Evolutionary conservation across 345 rosid species (phyloP), one percentile per base, ranked within the genome.

Genomic region (Geranium brycei): DNA sequence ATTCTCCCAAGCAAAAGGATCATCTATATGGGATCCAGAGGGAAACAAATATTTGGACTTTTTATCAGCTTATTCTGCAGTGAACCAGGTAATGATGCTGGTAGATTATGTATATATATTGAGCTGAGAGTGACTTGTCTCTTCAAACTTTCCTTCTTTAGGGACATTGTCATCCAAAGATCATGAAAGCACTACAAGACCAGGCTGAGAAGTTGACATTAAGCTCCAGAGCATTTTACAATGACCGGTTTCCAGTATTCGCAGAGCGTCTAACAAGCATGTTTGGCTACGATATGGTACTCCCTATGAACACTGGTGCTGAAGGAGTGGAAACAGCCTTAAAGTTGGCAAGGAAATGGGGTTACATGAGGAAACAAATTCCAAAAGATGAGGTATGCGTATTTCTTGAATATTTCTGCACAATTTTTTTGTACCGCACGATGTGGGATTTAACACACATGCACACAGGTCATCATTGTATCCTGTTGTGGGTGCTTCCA

Each of bases 401-500:
- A 3, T 68, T 31, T 31, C 13, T 47, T 47, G 59, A 51, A 57
- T 71, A 23, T 23, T 23, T 23, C 28, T 23, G 28, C 28, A 23
- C 28, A 23, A 23, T 23, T 23, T 23, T 23, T 23, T 23, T 2
- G 28, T 0, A 23, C 1, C 28, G 28, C 28, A 23, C 28, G 28
- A 23, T 23, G 28, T 23, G 28, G 28, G 28, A 23, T 23, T 23
- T 23, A 23, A 23, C 28, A 23, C 28, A 23, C 56, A 10, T n/a
- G n/a, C 60, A 57, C 76, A 64, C 89, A 92, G 98, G 99, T 81
- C 67, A 71, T 90, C 63, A 88, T 93, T 31, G 89, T 93, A 71
- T 93, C 99, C 61, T 90, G 96, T 68, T 88, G 99, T 72, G 96
- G 99, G 28, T 93, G 99, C 81, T 93, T 93, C 72, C 99, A 90